Conservation (phyloP, 2,329 filamentous ascomycete species). For the Tolypocladium ovalisporum region DNA sequence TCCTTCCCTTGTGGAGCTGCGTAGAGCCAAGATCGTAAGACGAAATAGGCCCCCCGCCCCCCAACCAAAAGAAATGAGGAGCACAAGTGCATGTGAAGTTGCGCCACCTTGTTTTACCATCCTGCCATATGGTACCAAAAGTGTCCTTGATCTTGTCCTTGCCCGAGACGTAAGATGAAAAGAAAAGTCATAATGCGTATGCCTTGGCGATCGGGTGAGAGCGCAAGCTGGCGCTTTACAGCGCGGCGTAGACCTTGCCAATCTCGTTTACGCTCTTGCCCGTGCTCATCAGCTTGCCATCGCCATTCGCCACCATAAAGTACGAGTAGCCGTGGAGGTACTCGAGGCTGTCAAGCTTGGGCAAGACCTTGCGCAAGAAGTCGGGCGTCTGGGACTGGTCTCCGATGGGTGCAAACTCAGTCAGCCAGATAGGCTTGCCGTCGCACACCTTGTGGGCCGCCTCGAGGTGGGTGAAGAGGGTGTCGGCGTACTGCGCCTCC, state of each 20-base stretch:
- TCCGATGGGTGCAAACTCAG: conserved; percentile 49
- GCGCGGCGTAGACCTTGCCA: conserved; percentile 38
- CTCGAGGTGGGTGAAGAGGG: conserved; percentile 44
- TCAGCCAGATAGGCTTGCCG: conserved; percentile 47
- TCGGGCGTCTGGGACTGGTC: conserved; percentile 27
- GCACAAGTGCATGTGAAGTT: conserved; percentile 7
- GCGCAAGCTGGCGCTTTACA: conserved; percentile 9
- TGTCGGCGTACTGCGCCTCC: conserved; percentile 29
- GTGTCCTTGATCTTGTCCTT: background rate
- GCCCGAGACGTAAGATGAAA: background rate
- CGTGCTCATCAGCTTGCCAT: conserved; percentile 1
- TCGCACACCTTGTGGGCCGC: conserved; percentile 33
- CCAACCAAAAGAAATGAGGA: background rate
- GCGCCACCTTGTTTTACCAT: background rate
- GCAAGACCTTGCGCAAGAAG: conserved; percentile 40
- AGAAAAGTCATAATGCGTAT: conserved; percentile 9
- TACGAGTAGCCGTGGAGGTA: conserved; percentile 47
- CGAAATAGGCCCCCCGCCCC: background rate
- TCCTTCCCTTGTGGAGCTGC: background rate
- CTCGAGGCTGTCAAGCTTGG: conserved; percentile 34
- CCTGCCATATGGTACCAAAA: background rate
- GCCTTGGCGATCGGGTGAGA: conserved; percentile 19
- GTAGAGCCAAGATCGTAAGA: background rate
- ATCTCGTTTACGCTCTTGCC: conserved; percentile 32
- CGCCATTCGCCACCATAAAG: conserved; percentile 33